Conservation (phyloP, 106 monocot species). For the Allium sativum region DNA sequence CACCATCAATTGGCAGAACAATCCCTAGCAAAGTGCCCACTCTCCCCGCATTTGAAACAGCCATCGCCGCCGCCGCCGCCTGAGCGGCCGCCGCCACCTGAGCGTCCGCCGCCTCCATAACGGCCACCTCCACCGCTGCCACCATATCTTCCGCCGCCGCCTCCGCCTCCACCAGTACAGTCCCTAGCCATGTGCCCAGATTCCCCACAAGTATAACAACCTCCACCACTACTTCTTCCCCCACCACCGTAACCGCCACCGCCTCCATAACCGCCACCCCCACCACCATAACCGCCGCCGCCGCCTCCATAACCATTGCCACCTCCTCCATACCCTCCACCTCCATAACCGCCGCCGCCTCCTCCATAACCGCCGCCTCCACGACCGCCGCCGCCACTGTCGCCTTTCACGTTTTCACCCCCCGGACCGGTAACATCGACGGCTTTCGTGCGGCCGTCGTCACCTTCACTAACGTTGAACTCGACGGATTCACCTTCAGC, state of each 20-base stretch:
- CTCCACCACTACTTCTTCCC: constrained; percentile 11
- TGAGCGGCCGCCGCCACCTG: background rate
- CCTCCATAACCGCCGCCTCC: background rate
- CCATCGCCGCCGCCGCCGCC: constrained; percentile 3
- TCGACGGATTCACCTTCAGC: constrained; percentile 14
- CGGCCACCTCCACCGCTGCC: constrained; percentile 6
- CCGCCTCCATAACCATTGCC: constrained; percentile 3
- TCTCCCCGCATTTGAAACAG: constrained; percentile 29
- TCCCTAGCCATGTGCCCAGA: no score
- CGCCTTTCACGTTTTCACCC: constrained; percentile 6
- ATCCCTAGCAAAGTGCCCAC: constrained; percentile 34
- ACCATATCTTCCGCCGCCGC: constrained; percentile 1
- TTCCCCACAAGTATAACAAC: background rate
- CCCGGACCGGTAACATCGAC: constrained; percentile 19
- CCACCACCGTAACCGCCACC: no score
- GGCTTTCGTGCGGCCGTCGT: constrained; percentile 21
- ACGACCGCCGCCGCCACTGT: background rate
- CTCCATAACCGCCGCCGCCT: background rate
- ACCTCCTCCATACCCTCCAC: no score
- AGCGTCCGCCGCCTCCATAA: background rate
- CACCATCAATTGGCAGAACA: constrained; percentile 1
- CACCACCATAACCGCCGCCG: background rate
- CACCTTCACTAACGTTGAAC: constrained; percentile 11
- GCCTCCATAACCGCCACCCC: background rate
- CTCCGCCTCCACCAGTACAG: background rate